Evolutionary conservation across 2,329 filamentous ascomycete genomes (phyloP).

Genomic region (Fusarium sp.): DNA sequence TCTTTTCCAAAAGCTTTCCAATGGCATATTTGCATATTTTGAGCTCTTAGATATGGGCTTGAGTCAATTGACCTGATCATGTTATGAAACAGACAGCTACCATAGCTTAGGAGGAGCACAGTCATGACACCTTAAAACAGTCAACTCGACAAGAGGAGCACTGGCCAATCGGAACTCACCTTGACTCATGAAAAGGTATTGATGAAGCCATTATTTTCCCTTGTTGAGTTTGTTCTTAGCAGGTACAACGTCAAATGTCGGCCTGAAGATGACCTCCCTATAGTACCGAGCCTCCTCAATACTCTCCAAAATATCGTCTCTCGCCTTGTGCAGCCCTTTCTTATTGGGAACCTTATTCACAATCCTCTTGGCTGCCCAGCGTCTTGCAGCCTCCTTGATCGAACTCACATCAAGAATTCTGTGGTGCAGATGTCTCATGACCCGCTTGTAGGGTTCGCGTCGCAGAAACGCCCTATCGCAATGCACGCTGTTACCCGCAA

Average conservation of each 20-base stretch:
- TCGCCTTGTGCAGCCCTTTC: slow-evolving; percentile 82
- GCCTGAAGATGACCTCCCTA: slow-evolving; percentile 74
- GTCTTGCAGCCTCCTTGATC: slow-evolving; percentile 87
- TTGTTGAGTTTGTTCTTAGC: slow-evolving; percentile 42
- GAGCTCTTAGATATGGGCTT: neutral
- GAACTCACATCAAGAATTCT: slow-evolving; percentile 91
- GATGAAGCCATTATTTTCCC: slow-evolving; percentile 7
- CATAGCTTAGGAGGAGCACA: slow-evolving; percentile 15
- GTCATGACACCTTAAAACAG: neutral
- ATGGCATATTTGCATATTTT: neutral
- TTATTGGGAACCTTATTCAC: slow-evolving; percentile 76
- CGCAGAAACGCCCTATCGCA: slow-evolving; percentile 86
- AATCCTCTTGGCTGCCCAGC: slow-evolving; percentile 72
- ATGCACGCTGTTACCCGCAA: slow-evolving; percentile 95
- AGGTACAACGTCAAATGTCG: slow-evolving; percentile 46
- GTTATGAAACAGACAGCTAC: neutral
- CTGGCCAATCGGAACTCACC: slow-evolving; percentile 1
- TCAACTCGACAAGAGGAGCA: neutral
- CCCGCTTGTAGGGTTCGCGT: slow-evolving; percentile 77
- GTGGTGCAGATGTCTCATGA: slow-evolving; percentile 86
- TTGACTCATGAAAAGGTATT: neutral
- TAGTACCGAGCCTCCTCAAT: slow-evolving; percentile 93
- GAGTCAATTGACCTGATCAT: neutral
- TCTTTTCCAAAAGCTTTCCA: neutral
- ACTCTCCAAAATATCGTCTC: slow-evolving; percentile 92